Conservation (phyloP, 257 asterid genomes). For the Buddleja alternifolia region DNA sequence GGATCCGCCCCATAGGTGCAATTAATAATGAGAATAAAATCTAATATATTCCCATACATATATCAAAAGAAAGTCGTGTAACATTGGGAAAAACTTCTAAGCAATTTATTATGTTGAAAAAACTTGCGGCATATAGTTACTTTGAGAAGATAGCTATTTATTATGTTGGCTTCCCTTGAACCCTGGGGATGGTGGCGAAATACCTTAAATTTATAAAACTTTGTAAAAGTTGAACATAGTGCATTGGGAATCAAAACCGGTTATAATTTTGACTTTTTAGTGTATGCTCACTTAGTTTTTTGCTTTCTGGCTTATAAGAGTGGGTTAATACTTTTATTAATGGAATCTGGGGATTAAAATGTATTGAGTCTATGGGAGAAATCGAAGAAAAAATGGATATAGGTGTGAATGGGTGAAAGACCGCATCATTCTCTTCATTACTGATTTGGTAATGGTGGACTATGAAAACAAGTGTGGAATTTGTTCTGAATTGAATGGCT, state of each 20-base stretch:
- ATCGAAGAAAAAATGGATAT: conserved; percentile 5
- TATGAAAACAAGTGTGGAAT: conserved; percentile 4
- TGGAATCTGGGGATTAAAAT: neutral
- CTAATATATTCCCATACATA: neutral
- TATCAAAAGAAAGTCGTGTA: neutral
- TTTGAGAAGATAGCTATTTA: neutral
- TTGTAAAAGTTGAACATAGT: neutral
- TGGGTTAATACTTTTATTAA: neutral
- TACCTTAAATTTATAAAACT: neutral
- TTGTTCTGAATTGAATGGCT: neutral
- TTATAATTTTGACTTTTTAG: conserved; percentile 1
- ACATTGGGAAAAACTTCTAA: no score
- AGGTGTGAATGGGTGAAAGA: conserved; percentile 10
- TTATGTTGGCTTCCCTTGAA: conserved; percentile 8
- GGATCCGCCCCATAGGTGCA: no score
- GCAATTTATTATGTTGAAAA: no score
- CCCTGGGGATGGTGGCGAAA: conserved; percentile 4
- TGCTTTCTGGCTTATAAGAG: neutral
- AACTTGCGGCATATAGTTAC: no score
- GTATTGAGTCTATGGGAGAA: conserved; percentile 8
- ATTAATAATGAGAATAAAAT: neutral
- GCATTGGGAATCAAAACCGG: neutral
- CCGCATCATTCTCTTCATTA: conserved; percentile 1
- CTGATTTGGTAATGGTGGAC: conserved; percentile 8
- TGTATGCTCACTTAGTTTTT: conserved; percentile 1